Conservation (phyloP, 2,329 filamentous ascomycete genomes). For the Bisporella sp. region DNA sequence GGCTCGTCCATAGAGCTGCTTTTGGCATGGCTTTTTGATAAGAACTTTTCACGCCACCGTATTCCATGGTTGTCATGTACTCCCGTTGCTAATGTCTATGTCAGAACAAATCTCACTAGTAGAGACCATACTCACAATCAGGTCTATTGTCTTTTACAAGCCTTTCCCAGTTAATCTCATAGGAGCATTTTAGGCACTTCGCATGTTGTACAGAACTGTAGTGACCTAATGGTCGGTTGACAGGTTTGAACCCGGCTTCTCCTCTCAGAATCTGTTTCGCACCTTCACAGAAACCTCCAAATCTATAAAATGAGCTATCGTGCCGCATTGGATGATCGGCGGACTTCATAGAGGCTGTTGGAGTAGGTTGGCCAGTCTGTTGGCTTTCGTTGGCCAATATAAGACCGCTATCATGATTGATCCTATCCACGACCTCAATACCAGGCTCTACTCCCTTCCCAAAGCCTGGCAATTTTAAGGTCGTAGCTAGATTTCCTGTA, state of each 20-base stretch:
- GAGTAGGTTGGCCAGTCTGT: background rate
- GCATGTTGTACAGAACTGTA: slow-evolving; percentile 23
- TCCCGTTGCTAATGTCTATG: slow-evolving; percentile 13
- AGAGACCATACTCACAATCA: slow-evolving; percentile 11
- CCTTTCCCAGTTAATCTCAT: slow-evolving; percentile 24
- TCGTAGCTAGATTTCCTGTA: slow-evolving; percentile 13
- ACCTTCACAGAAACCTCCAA: slow-evolving; percentile 26
- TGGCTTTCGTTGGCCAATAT: slow-evolving; percentile 5
- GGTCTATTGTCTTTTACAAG: slow-evolving; percentile 23
- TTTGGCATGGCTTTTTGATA: slow-evolving; percentile 25
- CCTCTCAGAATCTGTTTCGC: slow-evolving; percentile 20
- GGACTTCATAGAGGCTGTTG: slow-evolving; percentile 18
- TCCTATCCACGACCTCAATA: slow-evolving; percentile 16
- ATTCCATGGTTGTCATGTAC: slow-evolving; percentile 25
- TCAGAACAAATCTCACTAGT: background rate
- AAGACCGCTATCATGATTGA: slow-evolving; percentile 13
- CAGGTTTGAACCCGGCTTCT: slow-evolving; percentile 22
- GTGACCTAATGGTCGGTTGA: slow-evolving; percentile 24
- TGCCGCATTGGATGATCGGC: slow-evolving; percentile 22
- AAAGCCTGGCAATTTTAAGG: slow-evolving; percentile 16
- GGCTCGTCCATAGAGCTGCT: slow-evolving; percentile 21
- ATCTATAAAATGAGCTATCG: slow-evolving; percentile 25
- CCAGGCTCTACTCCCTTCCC: slow-evolving; percentile 18
- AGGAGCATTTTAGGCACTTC: slow-evolving; percentile 24
- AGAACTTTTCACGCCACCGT: slow-evolving; percentile 24